A percentile compares a stretch with the other conserved stretches of the same genome.
phyloP scores from a whole-genome alignment of 306 rosid genomes.

The Alnus rubra region DNA sequence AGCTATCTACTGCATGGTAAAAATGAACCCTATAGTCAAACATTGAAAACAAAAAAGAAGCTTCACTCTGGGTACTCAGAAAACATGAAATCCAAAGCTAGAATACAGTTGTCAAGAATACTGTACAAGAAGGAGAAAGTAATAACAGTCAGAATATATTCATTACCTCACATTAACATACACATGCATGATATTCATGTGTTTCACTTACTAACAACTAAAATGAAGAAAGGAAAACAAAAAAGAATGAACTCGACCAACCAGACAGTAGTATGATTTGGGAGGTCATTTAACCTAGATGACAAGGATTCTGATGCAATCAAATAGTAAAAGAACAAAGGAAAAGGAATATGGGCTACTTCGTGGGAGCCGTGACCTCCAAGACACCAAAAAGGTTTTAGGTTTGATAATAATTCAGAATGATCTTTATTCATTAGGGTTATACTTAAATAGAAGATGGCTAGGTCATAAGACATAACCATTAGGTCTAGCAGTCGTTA shows the following conservation, averaged over 20 bases:
- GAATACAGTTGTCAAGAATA: not conserved
- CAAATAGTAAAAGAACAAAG: too few species aligned
- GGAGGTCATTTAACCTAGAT: not conserved
- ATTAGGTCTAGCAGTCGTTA: too few species aligned
- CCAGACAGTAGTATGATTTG: not conserved
- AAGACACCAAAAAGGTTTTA: too few species aligned
- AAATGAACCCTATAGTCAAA: not conserved
- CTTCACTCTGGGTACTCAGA: not conserved
- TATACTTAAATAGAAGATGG: too few species aligned
- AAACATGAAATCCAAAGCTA: not conserved
- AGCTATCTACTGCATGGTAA: not conserved
- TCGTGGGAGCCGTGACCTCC: too few species aligned
- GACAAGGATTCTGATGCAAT: not conserved
- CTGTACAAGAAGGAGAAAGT: not conserved
- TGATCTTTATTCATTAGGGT: too few species aligned
- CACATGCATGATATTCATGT: not conserved
- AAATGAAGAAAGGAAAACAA: not conserved
- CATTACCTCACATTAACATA: not conserved
- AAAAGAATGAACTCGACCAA: not conserved
- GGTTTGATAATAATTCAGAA: too few species aligned
- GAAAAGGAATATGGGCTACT: too few species aligned
- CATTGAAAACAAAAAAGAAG: not conserved
- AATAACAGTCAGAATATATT: not conserved
- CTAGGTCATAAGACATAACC: too few species aligned
- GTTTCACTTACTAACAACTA: not conserved